Evolutionary conservation across 1,284 basidiomycete species (phyloP), one percentile per base, ranked within the genome.

Genomic region (Inonotus obliquus): DNA sequence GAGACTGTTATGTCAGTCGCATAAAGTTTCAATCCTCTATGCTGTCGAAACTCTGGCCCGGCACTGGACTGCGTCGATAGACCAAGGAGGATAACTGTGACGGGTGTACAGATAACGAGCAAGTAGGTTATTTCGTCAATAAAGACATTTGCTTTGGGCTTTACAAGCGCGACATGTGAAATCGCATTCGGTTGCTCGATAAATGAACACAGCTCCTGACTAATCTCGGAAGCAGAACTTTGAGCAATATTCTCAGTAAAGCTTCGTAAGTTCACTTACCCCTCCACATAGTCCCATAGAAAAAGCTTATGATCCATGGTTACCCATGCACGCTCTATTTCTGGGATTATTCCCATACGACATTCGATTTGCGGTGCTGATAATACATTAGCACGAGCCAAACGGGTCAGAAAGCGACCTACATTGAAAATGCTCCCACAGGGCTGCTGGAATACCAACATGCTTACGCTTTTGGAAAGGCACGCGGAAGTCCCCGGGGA

Each of bases 221-320:
- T 92, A 67, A 35, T 11, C 32, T 55, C 45, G 17, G 37, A 64
- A 58, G 47, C 32, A 53, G 56, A 37, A 67, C 35, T 29, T 52
- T 60, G 29, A 58, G 59, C 35, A 58, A 25, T 41, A 32, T 63
- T 32, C 38, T 32, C 55, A 60, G 29, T 19, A 13, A 37, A 14
- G 21, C 13, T 9, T 13, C 14, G 21, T 14, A 54, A 27, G n/a
- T 13, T 17, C 37, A 79, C 86, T 65, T 69, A 94, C 89, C 92
- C 92, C 70, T 97, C 92, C 55, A 87, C 78, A 74, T 98, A 99
- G 74, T 98, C 94, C 97, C 97, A 99, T 29, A 99, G 78, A 70
- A 97, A 94, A 45, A 99, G 80, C 69, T 93, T 92, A 73, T 96
- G 89, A 77, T 98, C 94, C 65, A 98, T 90, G 10, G 93, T 89